Evolutionary conservation across 176 grass and related monocot species (phyloP).

Genomic region (Juncus inflexus): DNA sequence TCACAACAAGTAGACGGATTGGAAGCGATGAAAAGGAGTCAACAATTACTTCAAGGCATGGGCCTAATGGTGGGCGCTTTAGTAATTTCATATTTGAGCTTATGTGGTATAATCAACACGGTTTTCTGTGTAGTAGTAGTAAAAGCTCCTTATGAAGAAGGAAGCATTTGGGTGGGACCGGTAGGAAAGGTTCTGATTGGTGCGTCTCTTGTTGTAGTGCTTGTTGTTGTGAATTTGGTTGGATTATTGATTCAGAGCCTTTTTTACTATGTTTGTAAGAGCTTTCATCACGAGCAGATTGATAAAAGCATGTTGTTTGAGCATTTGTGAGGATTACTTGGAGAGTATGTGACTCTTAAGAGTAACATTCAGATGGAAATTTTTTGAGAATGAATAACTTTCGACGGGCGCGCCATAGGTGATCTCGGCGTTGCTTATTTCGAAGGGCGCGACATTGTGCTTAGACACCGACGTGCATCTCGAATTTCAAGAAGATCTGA

Average conservation of each 20-base stretch:
- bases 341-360: slow-evolving; percentile 93
- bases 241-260: slow-evolving; percentile 82
- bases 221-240: slow-evolving; percentile 67
- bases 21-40: slow-evolving; percentile 81
- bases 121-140: slow-evolving; percentile 76
- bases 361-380: slow-evolving; percentile 95
- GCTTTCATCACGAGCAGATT: slow-evolving; percentile 91
- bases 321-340: slow-evolving; percentile 86
- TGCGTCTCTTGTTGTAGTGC: slow-evolving; percentile 55
- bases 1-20: slow-evolving; percentile 46
- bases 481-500: no score
- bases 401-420: no score
- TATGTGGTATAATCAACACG: slow-evolving; percentile 48
- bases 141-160: slow-evolving; percentile 59
- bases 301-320: slow-evolving; percentile 72
- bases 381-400: slow-evolving; percentile 48
- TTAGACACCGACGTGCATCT: no score
- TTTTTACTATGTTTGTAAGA: slow-evolving; percentile 97
- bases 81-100: slow-evolving; percentile 58
- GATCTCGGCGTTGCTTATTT: no score
- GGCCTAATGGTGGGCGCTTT: slow-evolving; percentile 42
- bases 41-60: slow-evolving; percentile 57
- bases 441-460: no score
- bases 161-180: slow-evolving; percentile 53
- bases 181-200: slow-evolving; percentile 43